Conservation (phyloP, 805 yeast species). For the Saccharomycopsis microspora region DNA sequence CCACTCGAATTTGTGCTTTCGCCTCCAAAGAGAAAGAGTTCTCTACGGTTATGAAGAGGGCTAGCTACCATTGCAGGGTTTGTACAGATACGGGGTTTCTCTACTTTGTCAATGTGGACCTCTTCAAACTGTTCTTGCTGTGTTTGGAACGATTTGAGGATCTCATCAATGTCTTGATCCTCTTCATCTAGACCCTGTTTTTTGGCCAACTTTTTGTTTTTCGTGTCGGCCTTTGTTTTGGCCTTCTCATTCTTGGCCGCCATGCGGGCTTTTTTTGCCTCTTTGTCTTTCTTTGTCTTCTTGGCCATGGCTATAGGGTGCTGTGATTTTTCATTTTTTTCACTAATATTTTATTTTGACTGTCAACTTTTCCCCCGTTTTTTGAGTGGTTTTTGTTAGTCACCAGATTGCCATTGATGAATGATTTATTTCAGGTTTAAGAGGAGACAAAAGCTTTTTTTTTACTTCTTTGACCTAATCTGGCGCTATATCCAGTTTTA, state of each 20-base stretch:
- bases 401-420: background rate
- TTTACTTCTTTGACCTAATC: background rate
- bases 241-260: conserved; percentile 77
- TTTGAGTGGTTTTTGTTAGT: background rate
- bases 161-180: conserved; percentile 76
- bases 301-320: conserved; percentile 59
- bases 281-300: conserved; percentile 73
- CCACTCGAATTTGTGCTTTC: conserved; percentile 44
- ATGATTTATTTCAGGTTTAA: background rate
- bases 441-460: background rate
- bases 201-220: conserved; percentile 62
- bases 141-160: conserved; percentile 62
- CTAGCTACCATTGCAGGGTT: conserved; percentile 67
- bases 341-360: background rate
- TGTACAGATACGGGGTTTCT: conserved; percentile 56
- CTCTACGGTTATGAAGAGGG: conserved; percentile 67
- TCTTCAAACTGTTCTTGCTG: conserved; percentile 76
- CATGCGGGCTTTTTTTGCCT: conserved; percentile 79
- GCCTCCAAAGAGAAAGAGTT: conserved; percentile 83
- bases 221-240: conserved; percentile 58
- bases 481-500: background rate
- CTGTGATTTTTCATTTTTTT: background rate
- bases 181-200: conserved; percentile 69
- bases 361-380: background rate
- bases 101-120: conserved; percentile 45